Conservation (phyloP, 345 rosid genomes). For the Citrus unshiu region DNA sequence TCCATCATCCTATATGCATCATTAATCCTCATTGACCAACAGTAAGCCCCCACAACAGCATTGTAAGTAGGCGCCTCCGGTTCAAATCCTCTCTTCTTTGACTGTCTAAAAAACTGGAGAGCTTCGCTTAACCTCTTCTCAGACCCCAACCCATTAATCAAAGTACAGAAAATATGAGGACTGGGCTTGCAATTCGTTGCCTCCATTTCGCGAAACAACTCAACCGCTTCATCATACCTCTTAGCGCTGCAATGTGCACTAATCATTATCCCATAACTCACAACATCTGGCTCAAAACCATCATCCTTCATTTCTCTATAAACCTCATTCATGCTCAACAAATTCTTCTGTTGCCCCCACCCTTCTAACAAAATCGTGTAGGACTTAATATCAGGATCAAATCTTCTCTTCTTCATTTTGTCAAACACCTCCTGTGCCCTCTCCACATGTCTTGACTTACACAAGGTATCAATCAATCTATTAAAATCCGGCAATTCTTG, state of each 20-base stretch:
- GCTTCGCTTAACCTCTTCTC: slow-evolving; percentile 62
- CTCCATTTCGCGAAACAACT: slow-evolving; percentile 60
- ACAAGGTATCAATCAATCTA: slow-evolving; percentile 57
- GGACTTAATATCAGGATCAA: slow-evolving; percentile 64
- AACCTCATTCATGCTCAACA: slow-evolving; percentile 59
- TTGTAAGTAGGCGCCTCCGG: slow-evolving; percentile 76
- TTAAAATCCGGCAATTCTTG: slow-evolving; percentile 56
- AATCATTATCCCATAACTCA: slow-evolving; percentile 69
- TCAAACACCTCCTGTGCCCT: slow-evolving; percentile 86
- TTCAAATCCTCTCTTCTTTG: slow-evolving; percentile 52
- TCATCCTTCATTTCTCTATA: slow-evolving; percentile 68
- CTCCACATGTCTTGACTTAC: slow-evolving; percentile 66
- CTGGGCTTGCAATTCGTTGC: slow-evolving; percentile 52
- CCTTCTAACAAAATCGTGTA: slow-evolving; percentile 79
- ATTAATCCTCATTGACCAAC: slow-evolving; percentile 51
- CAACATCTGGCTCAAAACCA: slow-evolving; percentile 80
- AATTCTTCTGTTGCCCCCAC: slow-evolving; percentile 69
- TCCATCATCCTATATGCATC: slow-evolving; percentile 52
- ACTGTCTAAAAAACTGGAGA: slow-evolving; percentile 49
- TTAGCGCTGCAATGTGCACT: slow-evolving; percentile 63
- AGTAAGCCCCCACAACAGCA: slow-evolving; percentile 77
- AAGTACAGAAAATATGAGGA: slow-evolving; percentile 71
- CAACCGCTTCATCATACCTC: slow-evolving; percentile 53
- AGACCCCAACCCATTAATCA: slow-evolving; percentile 78
- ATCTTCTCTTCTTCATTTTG: slow-evolving; percentile 62